phyloP scores from a whole-genome alignment of 192 early-diverging fungal species.

The Backusella liffmaniae region DNA sequence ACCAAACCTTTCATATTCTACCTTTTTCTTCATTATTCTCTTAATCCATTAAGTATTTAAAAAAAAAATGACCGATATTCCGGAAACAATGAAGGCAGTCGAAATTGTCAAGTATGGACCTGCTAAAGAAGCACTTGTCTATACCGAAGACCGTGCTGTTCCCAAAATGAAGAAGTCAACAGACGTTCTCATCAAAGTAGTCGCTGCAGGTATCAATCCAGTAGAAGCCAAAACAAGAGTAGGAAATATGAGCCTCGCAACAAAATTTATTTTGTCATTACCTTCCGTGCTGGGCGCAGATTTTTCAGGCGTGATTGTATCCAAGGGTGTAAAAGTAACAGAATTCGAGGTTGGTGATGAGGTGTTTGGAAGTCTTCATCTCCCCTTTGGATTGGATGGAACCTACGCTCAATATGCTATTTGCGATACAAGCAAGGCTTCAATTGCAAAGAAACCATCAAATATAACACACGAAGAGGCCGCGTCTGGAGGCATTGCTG shows the following conservation, averaged over 20 bases:
- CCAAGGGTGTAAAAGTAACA: conserved; percentile 19
- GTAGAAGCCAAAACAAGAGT: conserved; percentile 14
- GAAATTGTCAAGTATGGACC: not conserved
- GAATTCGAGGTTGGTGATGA: conserved; percentile 25
- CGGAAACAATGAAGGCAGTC: not conserved
- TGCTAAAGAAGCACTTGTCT: not conserved
- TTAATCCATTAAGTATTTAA: not conserved
- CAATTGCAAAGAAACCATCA: conserved; percentile 18
- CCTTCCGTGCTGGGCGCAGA: conserved; percentile 20
- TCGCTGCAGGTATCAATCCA: conserved; percentile 29
- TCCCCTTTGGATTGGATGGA: not conserved
- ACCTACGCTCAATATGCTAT: conserved; percentile 25
- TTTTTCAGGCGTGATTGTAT: conserved; percentile 18
- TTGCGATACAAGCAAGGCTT: not conserved
- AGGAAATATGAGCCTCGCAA: not conserved
- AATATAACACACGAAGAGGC: conserved; percentile 10
- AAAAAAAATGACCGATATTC: not conserved
- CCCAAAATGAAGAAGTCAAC: not conserved
- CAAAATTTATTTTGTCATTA: not conserved
- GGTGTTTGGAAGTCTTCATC: conserved; percentile 13
- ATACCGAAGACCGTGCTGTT: not conserved
- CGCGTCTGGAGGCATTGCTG: conserved; percentile 14
- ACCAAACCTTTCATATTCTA: not conserved
- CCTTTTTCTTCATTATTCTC: not conserved
- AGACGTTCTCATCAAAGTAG: not conserved